These are phyloP conservation scores for Cladosporium sp. DNA, from an alignment of 2,329 filamentous ascomycete species.

Conservation along the genomic window DNA sequence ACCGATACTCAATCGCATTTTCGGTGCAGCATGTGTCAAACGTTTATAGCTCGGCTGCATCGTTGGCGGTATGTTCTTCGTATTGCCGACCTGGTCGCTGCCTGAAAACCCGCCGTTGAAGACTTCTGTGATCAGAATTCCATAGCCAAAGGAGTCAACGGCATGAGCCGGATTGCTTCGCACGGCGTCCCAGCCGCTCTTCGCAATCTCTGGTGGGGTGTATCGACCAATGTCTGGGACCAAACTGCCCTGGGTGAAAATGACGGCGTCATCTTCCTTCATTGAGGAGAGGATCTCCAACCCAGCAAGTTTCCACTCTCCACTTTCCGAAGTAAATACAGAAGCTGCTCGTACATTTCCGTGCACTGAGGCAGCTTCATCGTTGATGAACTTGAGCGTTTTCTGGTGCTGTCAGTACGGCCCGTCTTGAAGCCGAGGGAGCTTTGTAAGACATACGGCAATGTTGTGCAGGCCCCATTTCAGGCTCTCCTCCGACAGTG, in stretches of 20 bases:
- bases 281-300: conserved; percentile 92
- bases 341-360: conserved; percentile 81
- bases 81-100: conserved; percentile 75
- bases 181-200: conserved; percentile 85
- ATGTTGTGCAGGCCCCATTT: conserved; percentile 94
- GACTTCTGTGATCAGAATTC: conserved; percentile 78
- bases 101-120: conserved; percentile 83
- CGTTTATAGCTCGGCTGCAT: conserved; percentile 94
- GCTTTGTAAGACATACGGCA: conserved; percentile 55
- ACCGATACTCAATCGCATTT: conserved; percentile 75
- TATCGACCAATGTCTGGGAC: conserved; percentile 83
- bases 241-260: conserved; percentile 85
- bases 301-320: conserved; percentile 94
- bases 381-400: conserved; percentile 94
- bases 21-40: conserved; percentile 83
- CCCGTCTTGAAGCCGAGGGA: background rate
- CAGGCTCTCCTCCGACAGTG: conserved; percentile 81
- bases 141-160: conserved; percentile 83
- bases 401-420: conserved; percentile 48
- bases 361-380: conserved; percentile 87
- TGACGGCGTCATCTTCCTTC: conserved; percentile 91
- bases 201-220: conserved; percentile 79
- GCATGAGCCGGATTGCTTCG: conserved; percentile 77
- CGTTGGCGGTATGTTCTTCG: conserved; percentile 75
- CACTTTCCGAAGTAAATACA: conserved; percentile 90